These are phyloP conservation scores for Paraleonurus japonicus DNA, from an alignment of 257 asterid genomes.

Conservation along the genomic window DNA sequence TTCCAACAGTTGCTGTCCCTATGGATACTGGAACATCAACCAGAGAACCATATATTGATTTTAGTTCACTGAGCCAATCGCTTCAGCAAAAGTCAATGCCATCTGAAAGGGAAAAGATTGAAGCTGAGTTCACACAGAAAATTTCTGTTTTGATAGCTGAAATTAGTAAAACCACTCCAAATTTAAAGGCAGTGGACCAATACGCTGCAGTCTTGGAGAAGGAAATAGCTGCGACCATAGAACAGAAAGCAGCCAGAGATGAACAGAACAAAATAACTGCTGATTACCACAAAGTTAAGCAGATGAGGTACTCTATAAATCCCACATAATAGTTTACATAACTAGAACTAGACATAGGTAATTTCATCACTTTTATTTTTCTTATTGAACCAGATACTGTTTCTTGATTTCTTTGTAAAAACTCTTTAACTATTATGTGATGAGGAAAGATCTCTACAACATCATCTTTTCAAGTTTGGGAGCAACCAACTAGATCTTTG, in stretches of 20 bases:
- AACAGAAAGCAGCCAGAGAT: slow-evolving; percentile 88
- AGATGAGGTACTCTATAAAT: slow-evolving; percentile 50
- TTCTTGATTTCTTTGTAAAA: not conserved
- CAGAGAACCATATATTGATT: slow-evolving; percentile 69
- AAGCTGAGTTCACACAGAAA: slow-evolving; percentile 75
- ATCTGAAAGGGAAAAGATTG: slow-evolving; percentile 86
- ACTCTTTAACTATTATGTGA: not conserved
- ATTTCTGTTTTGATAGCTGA: slow-evolving; percentile 64
- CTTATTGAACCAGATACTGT: slow-evolving; percentile 17
- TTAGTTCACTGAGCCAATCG: slow-evolving; percentile 66
- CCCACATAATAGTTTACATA: not conserved
- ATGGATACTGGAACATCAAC: slow-evolving; percentile 64
- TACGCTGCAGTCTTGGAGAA: slow-evolving; percentile 80
- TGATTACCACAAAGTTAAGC: slow-evolving; percentile 69
- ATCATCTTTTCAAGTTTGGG: slow-evolving; percentile 1
- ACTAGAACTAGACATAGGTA: not conserved
- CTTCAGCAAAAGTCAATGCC: slow-evolving; percentile 71
- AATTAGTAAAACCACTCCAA: slow-evolving; percentile 90
- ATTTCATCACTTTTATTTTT: not conserved
- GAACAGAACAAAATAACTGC: slow-evolving; percentile 73
- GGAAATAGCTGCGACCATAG: slow-evolving; percentile 70
- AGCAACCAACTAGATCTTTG: not conserved
- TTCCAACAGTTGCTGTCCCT: slow-evolving; percentile 77
- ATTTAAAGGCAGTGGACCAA: slow-evolving; percentile 90
- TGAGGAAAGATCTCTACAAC: not conserved